Base-by-base conservation (phyloP, 352 stramenopile genomes). In the Phytopythium mirpurense region DNA sequence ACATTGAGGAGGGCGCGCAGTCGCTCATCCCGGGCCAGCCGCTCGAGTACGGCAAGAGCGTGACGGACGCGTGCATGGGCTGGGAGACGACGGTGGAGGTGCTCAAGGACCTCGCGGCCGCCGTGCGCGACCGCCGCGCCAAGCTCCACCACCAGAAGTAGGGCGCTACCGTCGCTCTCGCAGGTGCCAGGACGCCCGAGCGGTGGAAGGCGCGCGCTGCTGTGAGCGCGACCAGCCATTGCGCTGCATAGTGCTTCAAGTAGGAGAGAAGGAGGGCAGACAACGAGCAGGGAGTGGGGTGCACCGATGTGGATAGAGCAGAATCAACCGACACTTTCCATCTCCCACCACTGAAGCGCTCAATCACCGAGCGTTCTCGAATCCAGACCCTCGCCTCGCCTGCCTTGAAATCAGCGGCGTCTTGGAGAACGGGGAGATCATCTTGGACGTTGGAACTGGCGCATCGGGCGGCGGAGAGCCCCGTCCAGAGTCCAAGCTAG, bases 1-100 rank as follows among this genome's bases (percentile, higher is more conserved):
- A 96, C 65, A 77, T 95, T 21, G 65, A 88, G 36, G 85, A 93
- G 43, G 86, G 86, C 19, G 86, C 72, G 47, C 86, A 94, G 70
- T 69, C 78, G 48, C 61, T 96, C 35, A 71, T 83, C 45, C 78
- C 80, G 0, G 83, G 82, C 43, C 67, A 90, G 59, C 76, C 83
- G 41, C 72, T 96, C 16, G 78, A 85, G 60, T 93, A 95, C 66
- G 86, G 86, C 63, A 90, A 95, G 76, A 95, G 85, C 56, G 80
- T 96, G 51, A 96, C 86, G 27, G 86, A 96, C 54, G 86, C 86
- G 10, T 96, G 86, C 74, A 93, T 96, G 68, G 66, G 83, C 60
- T 94, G 86, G 80, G 85, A 93, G 42, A 83, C 66, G 40, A 91
- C 82, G 5, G 62, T 85, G 31, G 57, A 82, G 52, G 80, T 93